Evolutionary conservation across 345 rosid species (phyloP), one percentile per base, ranked within the genome.

Genomic region (Salix dunnii): DNA sequence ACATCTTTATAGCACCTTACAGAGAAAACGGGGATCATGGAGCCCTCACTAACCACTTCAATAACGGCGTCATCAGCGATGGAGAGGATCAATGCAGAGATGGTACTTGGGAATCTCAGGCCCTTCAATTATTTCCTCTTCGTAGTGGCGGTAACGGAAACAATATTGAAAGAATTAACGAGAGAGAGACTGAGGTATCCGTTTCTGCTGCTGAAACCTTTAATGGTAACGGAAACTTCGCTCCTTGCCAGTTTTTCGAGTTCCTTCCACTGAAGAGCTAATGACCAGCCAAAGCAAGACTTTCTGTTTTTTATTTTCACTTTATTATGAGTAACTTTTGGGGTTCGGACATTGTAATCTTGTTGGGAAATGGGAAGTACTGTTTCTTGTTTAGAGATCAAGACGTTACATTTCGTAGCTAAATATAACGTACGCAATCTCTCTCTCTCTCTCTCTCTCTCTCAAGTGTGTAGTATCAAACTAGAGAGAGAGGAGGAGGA

Each of bases 231-330:
- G 74, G 36, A 35, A 35, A 74, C 78, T 31, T 71, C 28, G 17
- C 82, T 12, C 81, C 83, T 79, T 82, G 63, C 76, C 91, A 85
- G 81, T 92, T 91, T 76, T 92, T 88, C 79, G 97, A 92, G 83
- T 92, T 92, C 82, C 91, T 92, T 69, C 97, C 97, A 17, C 8
- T 92, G 87, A 92, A 91, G 85, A 88, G 87, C 80, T 89, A 82
- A 78, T 46, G 11, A 48, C 53, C 38, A 28, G 7, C 18, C 23
- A 9, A 46, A 43, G 7, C 14, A n/a, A 7, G 69, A 17, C 25
- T 7, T 17, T 61, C n/a, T 30, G 16, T 43, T 58, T 0, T 31
- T 2, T 61, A 9, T 18, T 23, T 67, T 75, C 21, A 3, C 4
- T 71, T 65, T 75, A 66, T 53, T 75, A 66, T 40, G 61, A 71